Base-by-base conservation (phyloP, 192 early-diverging fungal species). In the Allomyces javanicus region DNA sequence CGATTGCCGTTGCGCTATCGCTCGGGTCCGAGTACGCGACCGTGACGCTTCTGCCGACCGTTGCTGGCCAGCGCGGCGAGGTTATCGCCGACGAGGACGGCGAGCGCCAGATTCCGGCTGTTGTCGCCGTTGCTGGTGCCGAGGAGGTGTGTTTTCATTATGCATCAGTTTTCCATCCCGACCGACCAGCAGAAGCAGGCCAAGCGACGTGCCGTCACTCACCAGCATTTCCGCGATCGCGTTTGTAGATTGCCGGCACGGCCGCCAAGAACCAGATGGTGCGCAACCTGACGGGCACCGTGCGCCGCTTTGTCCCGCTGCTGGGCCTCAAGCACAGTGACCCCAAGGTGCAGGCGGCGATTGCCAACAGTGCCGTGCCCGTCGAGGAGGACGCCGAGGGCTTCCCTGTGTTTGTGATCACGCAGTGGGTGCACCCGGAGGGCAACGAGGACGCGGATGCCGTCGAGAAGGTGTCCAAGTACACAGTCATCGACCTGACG, bases 21-120 rank as follows among this genome's bases (percentile, higher is more conserved):
- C 50, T 58, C 50, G 50, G 50, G 17, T 58, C 50, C 50, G 50
- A 58, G 50, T 58, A 58, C 21, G 50, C 50, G 17, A 58, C 50
- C 2, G 12, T 58, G 17, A 58, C 50, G 50, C 50, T 58, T 3
- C 50, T 58, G 50, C 50, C 50, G 17, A 58, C 50, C 50, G 50
- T 4, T 14, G 50, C 50, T n/a, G 50, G 50, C 50, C 50, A 58
- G 17, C 75, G 77, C 65, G 78, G 87, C 40, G 91, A 94, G 65
- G 85, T 88, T 67, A 94, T 98, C 73, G 96, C 96, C 70, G 96
- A 98, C 81, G 92, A 93, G 77, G 96, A 98, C 71, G 96, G 96
- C 74, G 92, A 95, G 79, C 80, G 93, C 67, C 89, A 90, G 76
- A 96, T 93, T 71, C 90, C 96, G 44, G 85, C 91, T 45, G 88